Evolutionary conservation across 768 basidiomycete species (phyloP).

Genomic region (Lactarius psammicola): DNA sequence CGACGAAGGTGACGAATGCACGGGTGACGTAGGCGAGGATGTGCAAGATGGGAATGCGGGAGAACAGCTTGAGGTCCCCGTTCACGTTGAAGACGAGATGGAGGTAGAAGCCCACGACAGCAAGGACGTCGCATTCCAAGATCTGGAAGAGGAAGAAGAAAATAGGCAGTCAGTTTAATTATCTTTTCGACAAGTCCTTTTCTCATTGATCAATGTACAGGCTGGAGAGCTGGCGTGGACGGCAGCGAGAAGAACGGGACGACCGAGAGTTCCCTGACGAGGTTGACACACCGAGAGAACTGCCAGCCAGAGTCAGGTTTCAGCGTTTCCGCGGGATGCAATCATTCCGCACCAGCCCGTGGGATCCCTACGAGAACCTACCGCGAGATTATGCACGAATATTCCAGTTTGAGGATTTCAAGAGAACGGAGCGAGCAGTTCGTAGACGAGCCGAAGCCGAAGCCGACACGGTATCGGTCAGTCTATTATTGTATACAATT

Average conservation of each 20-base stretch:
- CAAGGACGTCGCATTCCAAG: conserved; percentile 61
- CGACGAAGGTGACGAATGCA: conserved; percentile 42
- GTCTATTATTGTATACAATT: conserved; percentile 26
- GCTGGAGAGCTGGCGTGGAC: conserved; percentile 64
- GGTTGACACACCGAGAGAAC: conserved; percentile 87
- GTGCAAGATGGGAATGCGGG: conserved; percentile 46
- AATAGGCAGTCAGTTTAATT: conserved; percentile 66
- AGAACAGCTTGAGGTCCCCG: conserved; percentile 57
- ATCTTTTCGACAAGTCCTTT: conserved; percentile 12
- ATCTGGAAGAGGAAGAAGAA: conserved; percentile 83
- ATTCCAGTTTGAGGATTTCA: conserved; percentile 96
- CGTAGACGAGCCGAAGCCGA: conserved; percentile 67
- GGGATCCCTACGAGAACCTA: conserved; percentile 97
- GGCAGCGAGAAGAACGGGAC: conserved; percentile 72
- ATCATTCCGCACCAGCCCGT: conserved; percentile 92
- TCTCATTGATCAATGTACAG: conserved; percentile 39
- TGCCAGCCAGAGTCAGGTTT: conserved; percentile 77
- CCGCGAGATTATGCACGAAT: conserved; percentile 92
- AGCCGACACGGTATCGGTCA: conserved; percentile 59
- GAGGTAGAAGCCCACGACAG: conserved; percentile 45
- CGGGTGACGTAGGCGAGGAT: conserved; percentile 34
- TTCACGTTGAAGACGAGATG: conserved; percentile 50
- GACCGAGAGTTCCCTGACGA: conserved; percentile 94
- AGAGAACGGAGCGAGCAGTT: conserved; percentile 73
- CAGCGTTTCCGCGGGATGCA: conserved; percentile 89